Conservation (phyloP, 1,284 basidiomycete species). For the Trichosporon asahii region DNA sequence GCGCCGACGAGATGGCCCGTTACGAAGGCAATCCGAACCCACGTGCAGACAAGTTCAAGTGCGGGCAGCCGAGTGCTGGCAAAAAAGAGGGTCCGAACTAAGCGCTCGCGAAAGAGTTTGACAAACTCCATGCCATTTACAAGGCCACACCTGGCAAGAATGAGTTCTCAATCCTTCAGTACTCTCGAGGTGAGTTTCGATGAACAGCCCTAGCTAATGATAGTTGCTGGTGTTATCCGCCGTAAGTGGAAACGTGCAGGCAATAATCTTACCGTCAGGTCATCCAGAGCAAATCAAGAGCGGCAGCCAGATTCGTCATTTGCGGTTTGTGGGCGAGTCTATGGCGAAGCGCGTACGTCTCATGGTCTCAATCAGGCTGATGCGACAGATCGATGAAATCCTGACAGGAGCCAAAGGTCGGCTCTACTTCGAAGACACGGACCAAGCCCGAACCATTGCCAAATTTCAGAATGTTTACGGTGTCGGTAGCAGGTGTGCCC, state of each 20-base stretch:
- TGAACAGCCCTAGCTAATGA: constrained; percentile 14
- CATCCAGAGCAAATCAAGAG: constrained; percentile 61
- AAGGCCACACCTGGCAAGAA: constrained; percentile 41
- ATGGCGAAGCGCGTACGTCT: constrained; percentile 66
- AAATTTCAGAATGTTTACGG: constrained; percentile 77
- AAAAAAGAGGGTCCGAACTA: constrained; percentile 41
- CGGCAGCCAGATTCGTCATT: constrained; percentile 61
- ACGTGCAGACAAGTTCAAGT: constrained; percentile 35
- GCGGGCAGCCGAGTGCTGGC: constrained; percentile 38
- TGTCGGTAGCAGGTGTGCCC: constrained; percentile 66
- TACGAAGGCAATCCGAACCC: constrained; percentile 23
- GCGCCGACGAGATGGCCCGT: not conserved
- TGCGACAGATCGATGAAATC: constrained; percentile 47
- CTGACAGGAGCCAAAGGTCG: constrained; percentile 37
- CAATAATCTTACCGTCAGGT: not conserved
- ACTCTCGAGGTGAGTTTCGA: constrained; percentile 31
- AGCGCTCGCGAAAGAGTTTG: constrained; percentile 45
- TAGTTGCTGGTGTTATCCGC: constrained; percentile 41
- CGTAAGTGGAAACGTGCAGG: constrained; percentile 25
- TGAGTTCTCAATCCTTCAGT: constrained; percentile 38
- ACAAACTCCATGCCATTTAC: constrained; percentile 43
- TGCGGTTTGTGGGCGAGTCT: constrained; percentile 67
- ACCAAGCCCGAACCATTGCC: constrained; percentile 38
- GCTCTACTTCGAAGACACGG: constrained; percentile 43
- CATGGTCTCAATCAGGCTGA: not conserved